These are phyloP conservation scores for Waltergamsia citrina DNA, from an alignment of 2,329 filamentous ascomycete genomes.

Conservation along the genomic window DNA sequence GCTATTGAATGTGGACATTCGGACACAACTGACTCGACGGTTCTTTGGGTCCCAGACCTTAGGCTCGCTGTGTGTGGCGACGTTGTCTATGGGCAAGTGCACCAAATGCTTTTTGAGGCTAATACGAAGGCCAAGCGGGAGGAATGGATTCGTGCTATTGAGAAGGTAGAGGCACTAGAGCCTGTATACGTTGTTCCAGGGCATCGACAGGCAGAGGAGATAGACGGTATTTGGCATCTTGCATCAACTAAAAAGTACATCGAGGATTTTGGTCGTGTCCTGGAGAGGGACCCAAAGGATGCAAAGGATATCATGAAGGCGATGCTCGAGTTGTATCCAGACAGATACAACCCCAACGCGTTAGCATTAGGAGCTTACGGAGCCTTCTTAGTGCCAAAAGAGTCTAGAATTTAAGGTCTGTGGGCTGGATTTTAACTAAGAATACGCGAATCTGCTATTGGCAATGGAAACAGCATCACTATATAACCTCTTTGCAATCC, in stretches of 20 bases:
- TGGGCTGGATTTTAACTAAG: no score
- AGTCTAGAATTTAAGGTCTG: no score
- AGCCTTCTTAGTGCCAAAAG: no score
- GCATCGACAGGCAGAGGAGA: slow-evolving; percentile 15
- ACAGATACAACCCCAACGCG: background rate
- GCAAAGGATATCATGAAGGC: slow-evolving; percentile 5
- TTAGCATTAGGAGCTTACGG: no score
- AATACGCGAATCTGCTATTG: no score
- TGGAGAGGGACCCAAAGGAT: slow-evolving; percentile 4
- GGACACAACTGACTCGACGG: slow-evolving; percentile 14
- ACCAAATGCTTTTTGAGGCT: slow-evolving; percentile 23
- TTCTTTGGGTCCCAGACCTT: slow-evolving; percentile 23
- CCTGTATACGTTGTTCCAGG: slow-evolving; percentile 20
- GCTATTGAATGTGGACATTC: slow-evolving; percentile 4
- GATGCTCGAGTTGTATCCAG: slow-evolving; percentile 5
- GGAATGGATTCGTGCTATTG: slow-evolving; percentile 21
- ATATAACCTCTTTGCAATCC: no score
- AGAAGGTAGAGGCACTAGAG: slow-evolving; percentile 17
- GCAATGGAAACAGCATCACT: no score
- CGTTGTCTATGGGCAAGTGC: slow-evolving; percentile 24
- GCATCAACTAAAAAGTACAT: slow-evolving; percentile 16
- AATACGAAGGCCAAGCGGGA: slow-evolving; percentile 17
- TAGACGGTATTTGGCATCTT: slow-evolving; percentile 17
- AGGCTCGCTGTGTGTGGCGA: slow-evolving; percentile 25
- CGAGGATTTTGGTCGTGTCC: slow-evolving; percentile 5